A percentile compares a stretch with the other conserved stretches of the same genome.
Conservation (phyloP, 106 monocot species). For the Gastrodia elata region DNA sequence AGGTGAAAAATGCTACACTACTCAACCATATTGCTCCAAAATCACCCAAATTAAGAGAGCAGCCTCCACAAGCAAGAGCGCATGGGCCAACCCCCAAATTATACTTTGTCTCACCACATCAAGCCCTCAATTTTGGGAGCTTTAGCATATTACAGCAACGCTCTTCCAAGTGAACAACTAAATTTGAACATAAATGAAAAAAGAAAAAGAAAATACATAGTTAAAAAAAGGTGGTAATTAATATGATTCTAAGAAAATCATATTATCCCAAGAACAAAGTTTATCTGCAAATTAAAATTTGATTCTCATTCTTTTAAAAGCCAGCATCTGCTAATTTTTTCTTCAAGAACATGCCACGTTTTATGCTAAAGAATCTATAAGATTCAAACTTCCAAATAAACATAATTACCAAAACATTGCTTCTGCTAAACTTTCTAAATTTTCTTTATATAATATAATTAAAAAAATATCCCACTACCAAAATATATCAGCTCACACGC, state of each 20-base stretch:
- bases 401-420: neutral
- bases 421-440: neutral
- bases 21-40: too few relatives aligned
- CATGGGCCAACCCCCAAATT: too few relatives aligned
- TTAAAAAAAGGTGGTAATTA: too few relatives aligned
- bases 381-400: neutral
- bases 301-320: neutral
- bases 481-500: constrained; percentile 6
- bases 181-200: neutral
- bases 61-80: too few relatives aligned
- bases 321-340: neutral
- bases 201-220: neutral
- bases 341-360: neutral
- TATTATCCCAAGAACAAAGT: neutral
- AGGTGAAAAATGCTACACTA: too few relatives aligned
- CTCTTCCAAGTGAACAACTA: too few relatives aligned
- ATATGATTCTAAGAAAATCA: neutral
- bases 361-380: neutral
- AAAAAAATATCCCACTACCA: neutral
- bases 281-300: neutral
- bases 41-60: too few relatives aligned
- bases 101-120: too few relatives aligned
- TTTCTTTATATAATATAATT: neutral
- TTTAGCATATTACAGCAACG: too few relatives aligned
- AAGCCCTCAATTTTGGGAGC: too few relatives aligned